phyloP scores from a whole-genome alignment of 2,329 filamentous ascomycete genomes.

The Aspergillaceae sp. region DNA sequence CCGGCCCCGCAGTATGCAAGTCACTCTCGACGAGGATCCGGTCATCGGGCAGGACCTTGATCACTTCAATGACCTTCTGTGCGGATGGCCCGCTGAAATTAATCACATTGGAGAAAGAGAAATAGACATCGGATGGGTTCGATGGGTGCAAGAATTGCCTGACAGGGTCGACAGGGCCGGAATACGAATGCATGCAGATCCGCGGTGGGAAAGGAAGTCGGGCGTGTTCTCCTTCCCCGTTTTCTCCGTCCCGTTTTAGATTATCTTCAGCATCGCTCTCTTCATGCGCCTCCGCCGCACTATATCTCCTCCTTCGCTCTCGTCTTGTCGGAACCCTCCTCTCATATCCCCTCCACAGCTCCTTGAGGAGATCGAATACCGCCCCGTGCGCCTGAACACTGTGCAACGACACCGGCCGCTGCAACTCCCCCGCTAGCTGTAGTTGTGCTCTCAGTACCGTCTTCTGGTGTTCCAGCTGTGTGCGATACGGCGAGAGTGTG shows the following conservation, averaged over 20 bases:
- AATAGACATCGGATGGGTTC: conserved; percentile 70
- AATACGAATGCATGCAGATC: conserved; percentile 91
- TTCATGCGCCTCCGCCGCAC: conserved; percentile 22
- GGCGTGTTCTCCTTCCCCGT: conserved; percentile 8
- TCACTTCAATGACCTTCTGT: conserved; percentile 55
- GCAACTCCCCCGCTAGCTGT: conserved; percentile 49
- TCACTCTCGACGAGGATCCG: conserved; percentile 84
- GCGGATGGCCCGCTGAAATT: conserved; percentile 56
- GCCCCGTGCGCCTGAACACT: conserved; percentile 56
- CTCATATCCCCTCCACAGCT: conserved; percentile 52
- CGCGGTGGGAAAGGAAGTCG: conserved; percentile 68
- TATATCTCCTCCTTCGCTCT: conserved; percentile 31
- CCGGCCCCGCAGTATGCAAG: conserved; percentile 67
- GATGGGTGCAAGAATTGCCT: conserved; percentile 66
- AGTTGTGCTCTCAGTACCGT: conserved; percentile 50
- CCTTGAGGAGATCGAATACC: conserved; percentile 47
- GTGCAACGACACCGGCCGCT: conserved; percentile 52
- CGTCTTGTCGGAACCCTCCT: conserved; percentile 42
- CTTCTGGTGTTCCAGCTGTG: conserved; percentile 51
- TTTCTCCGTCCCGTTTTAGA: conserved; percentile 1
- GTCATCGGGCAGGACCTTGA: conserved; percentile 67
- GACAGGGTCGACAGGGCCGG: conserved; percentile 64
- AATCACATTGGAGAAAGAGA: conserved; percentile 78
- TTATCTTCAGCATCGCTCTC: conserved; percentile 22
- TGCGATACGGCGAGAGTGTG: conserved; percentile 48